Evolutionary conservation across 2,329 filamentous ascomycete species (phyloP).

Genomic region (Dendryphion nanum): DNA sequence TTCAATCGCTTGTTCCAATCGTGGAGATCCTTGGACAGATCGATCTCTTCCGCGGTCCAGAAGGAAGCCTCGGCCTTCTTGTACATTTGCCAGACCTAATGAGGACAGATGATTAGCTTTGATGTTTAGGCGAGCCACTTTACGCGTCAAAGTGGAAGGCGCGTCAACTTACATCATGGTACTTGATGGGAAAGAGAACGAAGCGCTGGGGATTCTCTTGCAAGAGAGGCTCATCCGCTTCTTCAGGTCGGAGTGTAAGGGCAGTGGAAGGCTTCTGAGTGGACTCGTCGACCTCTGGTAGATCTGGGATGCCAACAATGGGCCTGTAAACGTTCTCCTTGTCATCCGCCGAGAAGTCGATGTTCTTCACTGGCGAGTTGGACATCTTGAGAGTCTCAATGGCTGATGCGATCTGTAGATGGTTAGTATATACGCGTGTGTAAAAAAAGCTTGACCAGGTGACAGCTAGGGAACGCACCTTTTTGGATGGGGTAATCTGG

Average conservation of each 20-base stretch:
- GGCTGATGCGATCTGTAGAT: slow-evolving; percentile 72
- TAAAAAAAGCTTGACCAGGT: slow-evolving; percentile 2
- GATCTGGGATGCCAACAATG: slow-evolving; percentile 51
- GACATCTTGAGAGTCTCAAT: slow-evolving; percentile 86
- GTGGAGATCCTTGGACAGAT: slow-evolving; percentile 96
- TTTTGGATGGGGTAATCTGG: slow-evolving; percentile 68
- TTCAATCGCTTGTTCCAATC: slow-evolving; percentile 99
- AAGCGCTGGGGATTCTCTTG: slow-evolving; percentile 96
- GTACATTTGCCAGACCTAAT: slow-evolving; percentile 99
- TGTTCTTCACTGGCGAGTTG: slow-evolving; percentile 87
- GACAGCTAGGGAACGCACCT: slow-evolving; percentile 50
- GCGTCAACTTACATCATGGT: slow-evolving; percentile 84
- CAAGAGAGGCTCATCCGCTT: slow-evolving; percentile 84
- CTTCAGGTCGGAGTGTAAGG: slow-evolving; percentile 58
- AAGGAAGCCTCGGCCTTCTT: slow-evolving; percentile 99
- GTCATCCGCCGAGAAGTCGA: slow-evolving; percentile 69
- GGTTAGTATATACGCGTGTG: slow-evolving; percentile 38
- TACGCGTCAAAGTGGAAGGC: slow-evolving; percentile 61
- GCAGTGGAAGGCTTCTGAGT: slow-evolving; percentile 55
- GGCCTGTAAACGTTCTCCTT: slow-evolving; percentile 78
- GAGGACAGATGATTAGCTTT: slow-evolving; percentile 33
- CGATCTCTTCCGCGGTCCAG: slow-evolving; percentile 99
- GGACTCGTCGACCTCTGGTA: slow-evolving; percentile 32
- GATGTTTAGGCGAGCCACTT: slow-evolving; percentile 49
- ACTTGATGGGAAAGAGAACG: slow-evolving; percentile 98